Evolutionary conservation across 345 rosid genomes (phyloP).

Genomic region (Chamaenerion angustifolium): DNA sequence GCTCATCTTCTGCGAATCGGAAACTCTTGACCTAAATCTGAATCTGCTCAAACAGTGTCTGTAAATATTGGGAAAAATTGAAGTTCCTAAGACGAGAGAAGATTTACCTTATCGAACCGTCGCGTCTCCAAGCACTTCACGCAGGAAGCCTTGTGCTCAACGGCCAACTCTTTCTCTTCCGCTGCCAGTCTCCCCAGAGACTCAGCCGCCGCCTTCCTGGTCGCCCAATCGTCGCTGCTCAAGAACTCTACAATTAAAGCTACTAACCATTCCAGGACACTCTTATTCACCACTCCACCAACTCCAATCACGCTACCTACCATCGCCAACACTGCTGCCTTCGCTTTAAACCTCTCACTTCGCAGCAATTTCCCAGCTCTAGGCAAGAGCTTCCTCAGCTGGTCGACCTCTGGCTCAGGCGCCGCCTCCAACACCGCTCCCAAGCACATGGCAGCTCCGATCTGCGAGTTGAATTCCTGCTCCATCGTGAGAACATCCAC

Average conservation of each 20-base stretch:
- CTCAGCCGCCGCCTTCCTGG: slow-evolving; percentile 88
- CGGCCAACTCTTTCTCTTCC: slow-evolving; percentile 47
- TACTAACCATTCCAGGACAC: slow-evolving; percentile 51
- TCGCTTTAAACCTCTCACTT: slow-evolving; percentile 64
- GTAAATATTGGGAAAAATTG: background rate
- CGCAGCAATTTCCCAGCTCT: slow-evolving; percentile 54
- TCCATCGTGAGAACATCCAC: slow-evolving; percentile 49
- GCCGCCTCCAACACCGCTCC: slow-evolving; percentile 60
- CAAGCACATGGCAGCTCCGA: slow-evolving; percentile 71
- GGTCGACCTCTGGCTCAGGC: slow-evolving; percentile 52
- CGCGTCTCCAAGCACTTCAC: slow-evolving; percentile 40
- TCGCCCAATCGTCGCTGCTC: slow-evolving; percentile 68
- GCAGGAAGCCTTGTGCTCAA: slow-evolving; percentile 33
- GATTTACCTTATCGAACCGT: slow-evolving; percentile 72
- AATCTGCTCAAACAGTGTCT: no score
- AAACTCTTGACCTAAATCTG: background rate
- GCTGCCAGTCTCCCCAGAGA: slow-evolving; percentile 52
- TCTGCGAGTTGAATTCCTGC: slow-evolving; percentile 61
- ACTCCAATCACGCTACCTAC: slow-evolving; percentile 51
- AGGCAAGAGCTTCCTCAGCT: slow-evolving; percentile 46
- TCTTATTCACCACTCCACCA: slow-evolving; percentile 39
- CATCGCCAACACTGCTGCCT: slow-evolving; percentile 50
- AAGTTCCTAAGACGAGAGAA: background rate
- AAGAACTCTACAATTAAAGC: slow-evolving; percentile 48
- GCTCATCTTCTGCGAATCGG: slow-evolving; percentile 2